Evolutionary conservation across 23 red algal genomes (phyloP), one percentile per base, ranked within the genome.

Genomic region (Gracilaria vermiculophylla): DNA sequence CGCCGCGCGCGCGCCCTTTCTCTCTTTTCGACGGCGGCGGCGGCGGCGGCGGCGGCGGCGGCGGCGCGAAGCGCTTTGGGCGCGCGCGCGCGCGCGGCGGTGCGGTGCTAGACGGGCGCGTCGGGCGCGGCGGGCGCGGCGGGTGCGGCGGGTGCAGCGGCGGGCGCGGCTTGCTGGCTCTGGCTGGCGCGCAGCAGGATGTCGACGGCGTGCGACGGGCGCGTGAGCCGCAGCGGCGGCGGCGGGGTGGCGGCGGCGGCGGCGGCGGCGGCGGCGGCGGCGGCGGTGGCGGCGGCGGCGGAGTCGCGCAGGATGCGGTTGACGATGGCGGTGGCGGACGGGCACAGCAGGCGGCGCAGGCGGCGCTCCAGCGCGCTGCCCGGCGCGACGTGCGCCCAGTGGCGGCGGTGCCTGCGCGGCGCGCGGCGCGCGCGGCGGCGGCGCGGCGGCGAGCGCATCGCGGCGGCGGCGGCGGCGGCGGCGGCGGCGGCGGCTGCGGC

Each of bases 321-420:
- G 37, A 73, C 67, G 17, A 19, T 20, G 28, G 39, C 9, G 20
- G 44, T 10, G 1, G 40, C 39, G 8, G 12, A 2, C 2, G 67
- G 67, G 19, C 67, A 36, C 4, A 73, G 40, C 36, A 73, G 67
- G 5, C 42, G 36, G 12, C 67, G 67, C 6, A 73, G 37, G 25
- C 67, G 67, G 17, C 67, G 67, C 17, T 73, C 67, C 67, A 73
- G 24, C 39, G 33, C 19, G 42, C 67, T 73, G 1, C 67, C 67
- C 39, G 67, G 67, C 42, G 67, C 8, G 19, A 73, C 36, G 24
- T 73, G 67, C 67, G 67, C 37, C 67, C 67, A 73, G 6, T 27
- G 32, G 19, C 67, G 67, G 37, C 37, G 21, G 36, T 40, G 36
- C 6, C 37, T 39, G 20, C 61, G 61, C 3, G 31, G 4, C 4